A percentile compares a stretch with the other conserved stretches of the same genome.
These are phyloP conservation scores for Aspergillus transmontanensis DNA, from an alignment of 2,329 filamentous ascomycete species.

Conservation along the genomic window DNA sequence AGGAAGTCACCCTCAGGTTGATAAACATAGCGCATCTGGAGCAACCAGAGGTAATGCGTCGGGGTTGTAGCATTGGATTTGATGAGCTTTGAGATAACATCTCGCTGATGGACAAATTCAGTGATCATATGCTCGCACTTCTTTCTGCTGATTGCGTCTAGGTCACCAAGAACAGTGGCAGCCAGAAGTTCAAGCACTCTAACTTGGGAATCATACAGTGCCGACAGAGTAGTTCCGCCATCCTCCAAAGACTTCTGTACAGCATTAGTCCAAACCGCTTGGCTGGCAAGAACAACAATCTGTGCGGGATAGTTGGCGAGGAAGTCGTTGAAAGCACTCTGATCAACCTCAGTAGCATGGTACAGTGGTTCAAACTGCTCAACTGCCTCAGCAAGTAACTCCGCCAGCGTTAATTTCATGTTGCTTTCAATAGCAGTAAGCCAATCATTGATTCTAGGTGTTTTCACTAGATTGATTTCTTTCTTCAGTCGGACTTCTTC, in stretches of 20 bases:
- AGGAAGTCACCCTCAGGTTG: conserved; percentile 76
- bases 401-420: conserved; percentile 93
- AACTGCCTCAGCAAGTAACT: conserved; percentile 83
- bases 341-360: conserved; percentile 69
- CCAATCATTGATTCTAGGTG: conserved; percentile 98
- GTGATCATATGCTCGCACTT: conserved; percentile 99
- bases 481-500: conserved; percentile 86
- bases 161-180: conserved; percentile 83
- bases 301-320: conserved; percentile 86
- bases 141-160: conserved; percentile 84
- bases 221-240: conserved; percentile 69
- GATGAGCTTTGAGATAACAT: conserved; percentile 85
- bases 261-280: conserved; percentile 88
- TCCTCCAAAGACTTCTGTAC: conserved; percentile 76
- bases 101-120: conserved; percentile 96
- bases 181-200: conserved; percentile 84
- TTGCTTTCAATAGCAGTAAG: conserved; percentile 86
- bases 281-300: conserved; percentile 90
- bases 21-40: conserved; percentile 98
- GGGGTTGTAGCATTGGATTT: conserved; percentile 72
- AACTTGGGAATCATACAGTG: conserved; percentile 79
- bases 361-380: conserved; percentile 81
- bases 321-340: conserved; percentile 72
- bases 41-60: conserved; percentile 86
- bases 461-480: conserved; percentile 89